phyloP scores from a whole-genome alignment of 176 grass and related monocot genomes.

The Oryza glaberrima region DNA sequence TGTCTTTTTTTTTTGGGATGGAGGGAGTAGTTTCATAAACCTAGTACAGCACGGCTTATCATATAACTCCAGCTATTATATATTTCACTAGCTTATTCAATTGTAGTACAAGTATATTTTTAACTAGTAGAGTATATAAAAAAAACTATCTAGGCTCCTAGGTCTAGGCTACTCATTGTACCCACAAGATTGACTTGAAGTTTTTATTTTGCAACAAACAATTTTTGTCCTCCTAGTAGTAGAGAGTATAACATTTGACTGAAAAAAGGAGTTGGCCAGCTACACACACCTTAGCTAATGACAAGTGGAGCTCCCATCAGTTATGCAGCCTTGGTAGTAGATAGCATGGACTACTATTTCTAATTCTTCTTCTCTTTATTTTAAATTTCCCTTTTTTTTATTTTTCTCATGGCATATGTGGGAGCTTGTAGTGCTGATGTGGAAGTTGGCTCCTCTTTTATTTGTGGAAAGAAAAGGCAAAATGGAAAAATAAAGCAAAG shows the following conservation, averaged over 20 bases:
- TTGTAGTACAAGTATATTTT: neutral
- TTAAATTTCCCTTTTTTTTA: neutral
- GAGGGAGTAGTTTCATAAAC: neutral
- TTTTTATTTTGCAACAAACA: neutral
- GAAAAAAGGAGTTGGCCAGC: constrained; percentile 20
- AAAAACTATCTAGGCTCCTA: constrained; percentile 7
- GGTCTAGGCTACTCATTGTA: neutral
- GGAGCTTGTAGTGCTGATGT: constrained; percentile 29
- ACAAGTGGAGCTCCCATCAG: constrained; percentile 34
- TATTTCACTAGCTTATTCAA: neutral
- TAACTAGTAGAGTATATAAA: neutral
- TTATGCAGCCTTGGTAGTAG: constrained; percentile 18
- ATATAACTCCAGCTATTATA: neutral
- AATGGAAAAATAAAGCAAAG: constrained; percentile 15
- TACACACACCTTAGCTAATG: constrained; percentile 3
- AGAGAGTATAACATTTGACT: constrained; percentile 24
- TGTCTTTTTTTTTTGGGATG: too few species aligned
- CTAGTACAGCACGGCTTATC: neutral
- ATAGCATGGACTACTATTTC: neutral
- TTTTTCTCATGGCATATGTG: neutral
- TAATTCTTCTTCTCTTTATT: neutral
- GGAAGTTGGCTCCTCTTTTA: constrained; percentile 39
- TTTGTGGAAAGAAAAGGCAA: constrained; percentile 51
- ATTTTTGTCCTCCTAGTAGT: neutral
- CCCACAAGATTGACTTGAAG: neutral